Evolutionary conservation across 352 stramenopile genomes (phyloP).

Genomic region (Phytopythium delawarense): DNA sequence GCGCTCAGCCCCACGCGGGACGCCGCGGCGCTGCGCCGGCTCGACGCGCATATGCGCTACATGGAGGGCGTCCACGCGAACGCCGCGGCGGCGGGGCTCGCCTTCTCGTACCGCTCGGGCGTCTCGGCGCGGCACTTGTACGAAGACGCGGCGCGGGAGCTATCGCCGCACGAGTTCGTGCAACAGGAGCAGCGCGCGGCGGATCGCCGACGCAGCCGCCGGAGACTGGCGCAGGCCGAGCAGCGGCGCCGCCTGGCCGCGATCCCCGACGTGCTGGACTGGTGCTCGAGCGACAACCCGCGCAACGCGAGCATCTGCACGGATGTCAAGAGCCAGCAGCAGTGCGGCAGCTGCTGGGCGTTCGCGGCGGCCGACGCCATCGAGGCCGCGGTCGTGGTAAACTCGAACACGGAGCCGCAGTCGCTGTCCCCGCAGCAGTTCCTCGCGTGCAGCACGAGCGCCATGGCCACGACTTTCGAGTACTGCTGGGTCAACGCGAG

Average conservation of each 20-base stretch:
- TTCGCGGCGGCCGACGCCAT: constrained; percentile 78
- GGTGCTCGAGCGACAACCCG: constrained; percentile 71
- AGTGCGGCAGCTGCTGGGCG: constrained; percentile 79
- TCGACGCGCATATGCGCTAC: constrained; percentile 62
- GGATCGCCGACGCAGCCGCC: constrained; percentile 22
- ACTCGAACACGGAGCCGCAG: constrained; percentile 29
- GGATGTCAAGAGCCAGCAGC: constrained; percentile 73
- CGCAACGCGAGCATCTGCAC: constrained; percentile 63
- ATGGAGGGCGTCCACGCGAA: constrained; percentile 55
- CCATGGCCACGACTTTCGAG: constrained; percentile 65
- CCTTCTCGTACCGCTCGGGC: constrained; percentile 60
- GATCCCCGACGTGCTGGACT: constrained; percentile 48
- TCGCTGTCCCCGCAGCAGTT: constrained; percentile 80
- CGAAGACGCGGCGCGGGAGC: constrained; percentile 31
- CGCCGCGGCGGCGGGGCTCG: constrained; percentile 27
- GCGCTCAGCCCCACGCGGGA: constrained; percentile 21
- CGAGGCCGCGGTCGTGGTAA: constrained; percentile 63
- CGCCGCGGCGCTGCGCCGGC: constrained; percentile 32
- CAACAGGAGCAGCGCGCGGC: constrained; percentile 46
- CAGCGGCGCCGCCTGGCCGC: constrained; percentile 9
- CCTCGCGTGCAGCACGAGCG: constrained; percentile 63
- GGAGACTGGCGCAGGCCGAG: neutral
- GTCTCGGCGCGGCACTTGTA: constrained; percentile 67
- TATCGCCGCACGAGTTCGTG: constrained; percentile 50
- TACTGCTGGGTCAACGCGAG: constrained; percentile 68